Evolutionary conservation across 1,139 yeast species (phyloP), one percentile per base, ranked within the genome.

Genomic region (Geotrichum candidum): DNA sequence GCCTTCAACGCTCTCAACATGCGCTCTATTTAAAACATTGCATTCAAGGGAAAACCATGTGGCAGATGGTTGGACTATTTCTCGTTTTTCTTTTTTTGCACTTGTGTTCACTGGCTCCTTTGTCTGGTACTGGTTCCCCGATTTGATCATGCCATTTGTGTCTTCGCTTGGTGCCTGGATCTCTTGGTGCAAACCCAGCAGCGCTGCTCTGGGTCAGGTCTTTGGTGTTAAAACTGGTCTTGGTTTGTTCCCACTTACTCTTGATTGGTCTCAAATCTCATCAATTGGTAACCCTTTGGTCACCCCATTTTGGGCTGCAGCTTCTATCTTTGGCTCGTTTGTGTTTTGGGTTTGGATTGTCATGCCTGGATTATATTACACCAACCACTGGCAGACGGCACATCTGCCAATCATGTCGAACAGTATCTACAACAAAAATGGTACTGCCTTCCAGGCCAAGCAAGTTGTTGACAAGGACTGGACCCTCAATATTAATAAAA

Each of bases 211-310:
- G 31, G 80, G 80, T 68, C 84, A 82, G 68, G 72, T 83, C 31
- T 82, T 82, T 65, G 86, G 87, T 56, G 76, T 79, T 15, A 66
- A 75, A 22, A 74, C 82, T 22, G 85, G 85, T 50, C 73, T 82
- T 67, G 87, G 85, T 56, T 70, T 82, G 70, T 71, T 82, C 68
- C 86, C 86, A 46, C 67, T 77, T 41, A 75, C 82, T 2, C 77
- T 78, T 62, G 82, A 79, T 65, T 78, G 81, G 82, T 74, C 78
- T 48, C 78, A 77, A 66, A 70, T 78, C 51, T 69, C 77, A 15
- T 35, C 51, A 2, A 22, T 56, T 18, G 52, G 59, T 13, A 78
- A 78, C 72, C 85, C 87, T 31, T 78, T 84, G 69, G 78, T 82
- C 67, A 83, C 85, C 27, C 86, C 87, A 58, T 80, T 82, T 56